Evolutionary conservation across 257 asterid species (phyloP).

Genomic region (Penstemon davidsonii): DNA sequence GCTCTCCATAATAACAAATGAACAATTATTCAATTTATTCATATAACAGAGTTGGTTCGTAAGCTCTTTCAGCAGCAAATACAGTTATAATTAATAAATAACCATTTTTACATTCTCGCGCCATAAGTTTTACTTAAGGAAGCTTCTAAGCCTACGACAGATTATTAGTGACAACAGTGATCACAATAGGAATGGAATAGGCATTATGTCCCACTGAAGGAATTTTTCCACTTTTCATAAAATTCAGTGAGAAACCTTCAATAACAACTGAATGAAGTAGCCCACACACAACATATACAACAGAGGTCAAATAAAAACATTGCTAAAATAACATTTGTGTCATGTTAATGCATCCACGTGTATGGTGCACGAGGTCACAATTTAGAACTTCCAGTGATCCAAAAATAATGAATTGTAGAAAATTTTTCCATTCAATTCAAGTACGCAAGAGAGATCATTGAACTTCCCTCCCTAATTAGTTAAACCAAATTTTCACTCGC

Average conservation of each 20-base stretch:
- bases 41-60: not conserved
- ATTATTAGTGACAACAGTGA: not conserved
- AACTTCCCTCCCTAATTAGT: not conserved
- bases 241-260: not conserved
- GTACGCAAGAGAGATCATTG: not conserved
- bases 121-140: not conserved
- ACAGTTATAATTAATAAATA: not conserved
- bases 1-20: not conserved
- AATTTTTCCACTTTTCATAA: not conserved
- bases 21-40: not conserved
- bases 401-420: not conserved
- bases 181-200: not conserved
- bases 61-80: not conserved
- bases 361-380: not conserved
- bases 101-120: not conserved
- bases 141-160: not conserved
- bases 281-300: not conserved
- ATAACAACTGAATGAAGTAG: not conserved
- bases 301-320: not conserved
- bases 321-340: too few species aligned
- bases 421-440: not conserved
- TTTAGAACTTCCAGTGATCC: not conserved
- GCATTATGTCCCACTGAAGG: not conserved
- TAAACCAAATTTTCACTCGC: not conserved
- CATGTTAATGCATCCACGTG: not conserved